Percentiles rank a stretch among this genome's conserved stretches.
These are phyloP conservation scores for Tardiomyces depauwii DNA, from an alignment of 1,139 yeast genomes.

Conservation along the genomic window DNA sequence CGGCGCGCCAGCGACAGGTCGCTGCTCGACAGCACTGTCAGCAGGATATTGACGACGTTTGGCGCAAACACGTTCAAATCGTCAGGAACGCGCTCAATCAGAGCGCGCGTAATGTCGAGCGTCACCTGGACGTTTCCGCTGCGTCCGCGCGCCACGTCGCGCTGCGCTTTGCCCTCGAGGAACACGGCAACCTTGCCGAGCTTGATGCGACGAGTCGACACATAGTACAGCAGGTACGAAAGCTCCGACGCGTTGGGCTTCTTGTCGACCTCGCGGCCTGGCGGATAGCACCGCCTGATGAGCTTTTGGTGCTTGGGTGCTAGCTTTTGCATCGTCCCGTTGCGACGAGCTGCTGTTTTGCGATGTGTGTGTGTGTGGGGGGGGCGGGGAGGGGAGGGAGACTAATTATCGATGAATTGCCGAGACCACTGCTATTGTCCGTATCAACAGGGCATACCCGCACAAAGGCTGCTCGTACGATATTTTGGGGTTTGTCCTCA, in stretches of 20 bases:
- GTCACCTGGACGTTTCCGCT: constrained; percentile 81
- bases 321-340: too few relatives aligned
- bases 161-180: constrained; percentile 48
- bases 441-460: too few relatives aligned
- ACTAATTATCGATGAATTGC: too few relatives aligned
- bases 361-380: too few relatives aligned
- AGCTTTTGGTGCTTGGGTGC: constrained; percentile 73
- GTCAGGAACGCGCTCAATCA: constrained; percentile 67
- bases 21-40: constrained; percentile 33
- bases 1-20: constrained; percentile 50
- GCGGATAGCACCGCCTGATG: constrained; percentile 85
- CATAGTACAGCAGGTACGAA: constrained; percentile 78
- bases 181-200: constrained; percentile 75
- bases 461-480: too few relatives aligned
- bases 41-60: constrained; percentile 29
- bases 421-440: too few relatives aligned
- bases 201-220: constrained; percentile 82
- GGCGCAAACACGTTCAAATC: constrained; percentile 76
- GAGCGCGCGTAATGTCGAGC: constrained; percentile 52
- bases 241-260: constrained; percentile 88
- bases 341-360: too few relatives aligned
- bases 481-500: too few relatives aligned
- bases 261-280: constrained; percentile 75
- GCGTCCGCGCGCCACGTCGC: constrained; percentile 51
- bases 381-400: too few relatives aligned